A percentile compares a stretch with the other conserved stretches of the same genome.
Conservation (phyloP, 768 basidiomycete genomes). For the Albatrellus ellisii region DNA sequence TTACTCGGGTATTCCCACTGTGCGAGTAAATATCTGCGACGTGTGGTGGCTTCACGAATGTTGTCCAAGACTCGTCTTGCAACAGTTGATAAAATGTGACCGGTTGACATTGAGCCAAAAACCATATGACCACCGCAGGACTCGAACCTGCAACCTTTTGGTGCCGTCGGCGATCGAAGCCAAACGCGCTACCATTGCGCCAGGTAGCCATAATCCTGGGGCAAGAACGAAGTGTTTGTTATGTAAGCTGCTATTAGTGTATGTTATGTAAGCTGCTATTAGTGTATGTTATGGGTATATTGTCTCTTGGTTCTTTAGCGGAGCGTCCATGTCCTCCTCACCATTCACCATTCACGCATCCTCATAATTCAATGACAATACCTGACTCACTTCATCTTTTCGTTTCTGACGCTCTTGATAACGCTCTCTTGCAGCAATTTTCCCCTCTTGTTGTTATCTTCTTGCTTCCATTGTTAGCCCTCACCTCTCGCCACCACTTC, state of each 20-base stretch:
- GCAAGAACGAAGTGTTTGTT: no score
- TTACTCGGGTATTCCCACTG: no score
- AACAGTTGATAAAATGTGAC: no score
- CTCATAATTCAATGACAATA: background rate
- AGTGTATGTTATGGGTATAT: no score
- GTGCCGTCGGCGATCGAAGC: slow-evolving; percentile 71
- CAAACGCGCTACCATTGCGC: slow-evolving; percentile 95
- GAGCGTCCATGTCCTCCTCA: background rate
- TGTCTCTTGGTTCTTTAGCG: no score
- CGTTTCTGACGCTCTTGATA: slow-evolving; percentile 9
- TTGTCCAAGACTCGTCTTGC: no score
- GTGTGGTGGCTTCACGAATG: no score
- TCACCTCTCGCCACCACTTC: slow-evolving; percentile 19
- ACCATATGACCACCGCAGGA: slow-evolving; percentile 55
- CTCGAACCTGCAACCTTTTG: slow-evolving; percentile 97
- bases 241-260: no score
- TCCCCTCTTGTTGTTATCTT: slow-evolving; percentile 44
- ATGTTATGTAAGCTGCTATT: no score
- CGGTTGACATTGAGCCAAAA: no score
- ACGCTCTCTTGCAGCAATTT: slow-evolving; percentile 34
- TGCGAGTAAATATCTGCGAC: no score
- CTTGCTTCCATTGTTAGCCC: slow-evolving; percentile 24
- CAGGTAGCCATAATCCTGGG: slow-evolving; percentile 29
- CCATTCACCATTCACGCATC: background rate
- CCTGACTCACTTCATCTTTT: slow-evolving; percentile 1